Percentiles rank a stretch among this genome's conserved stretches.
Conservation (phyloP, 2,329 filamentous ascomycete species). For the Aspergillus novoparasiticus region DNA sequence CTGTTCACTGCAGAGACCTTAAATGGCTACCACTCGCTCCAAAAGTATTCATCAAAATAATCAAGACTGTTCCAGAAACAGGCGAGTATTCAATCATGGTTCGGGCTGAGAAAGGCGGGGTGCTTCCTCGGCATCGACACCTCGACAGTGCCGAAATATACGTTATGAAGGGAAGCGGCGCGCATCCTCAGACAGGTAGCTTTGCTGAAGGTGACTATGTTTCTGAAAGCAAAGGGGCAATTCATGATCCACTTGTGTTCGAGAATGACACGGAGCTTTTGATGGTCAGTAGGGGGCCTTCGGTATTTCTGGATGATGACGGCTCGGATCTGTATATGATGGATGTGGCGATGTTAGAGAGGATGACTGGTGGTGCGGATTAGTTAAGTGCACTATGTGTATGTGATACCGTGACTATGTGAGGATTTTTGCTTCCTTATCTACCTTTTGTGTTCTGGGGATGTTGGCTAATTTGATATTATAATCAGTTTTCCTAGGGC, state of each 20-base stretch:
- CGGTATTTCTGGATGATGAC: slow-evolving; percentile 11
- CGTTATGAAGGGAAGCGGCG: slow-evolving; percentile 8
- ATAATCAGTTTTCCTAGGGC: no score
- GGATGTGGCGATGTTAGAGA: slow-evolving; percentile 6
- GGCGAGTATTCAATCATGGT: slow-evolving; percentile 15
- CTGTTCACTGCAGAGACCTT: slow-evolving; percentile 2
- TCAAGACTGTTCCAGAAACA: slow-evolving; percentile 12
- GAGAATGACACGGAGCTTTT: slow-evolving; percentile 11
- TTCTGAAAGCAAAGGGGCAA: slow-evolving; percentile 7
- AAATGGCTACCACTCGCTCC: slow-evolving; percentile 9
- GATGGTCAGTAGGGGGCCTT: slow-evolving; percentile 12
- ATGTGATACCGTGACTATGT: no score
- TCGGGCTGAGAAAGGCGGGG: slow-evolving; percentile 7
- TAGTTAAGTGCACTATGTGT: neutral
- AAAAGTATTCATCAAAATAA: slow-evolving; percentile 3
- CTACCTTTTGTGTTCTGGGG: no score
- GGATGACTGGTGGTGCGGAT: neutral
- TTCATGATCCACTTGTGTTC: slow-evolving; percentile 10
- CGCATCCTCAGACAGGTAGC: slow-evolving; percentile 2
- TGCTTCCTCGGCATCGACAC: slow-evolving; percentile 14
- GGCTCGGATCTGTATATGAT: slow-evolving; percentile 8
- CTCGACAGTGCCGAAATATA: slow-evolving; percentile 14
- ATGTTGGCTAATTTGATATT: no score
- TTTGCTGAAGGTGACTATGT: slow-evolving; percentile 11
- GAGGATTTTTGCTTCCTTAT: no score